Evolutionary conservation across 2,329 filamentous ascomycete genomes (phyloP), one percentile per base, ranked within the genome.

Genomic region (Fusarium nodosum): DNA sequence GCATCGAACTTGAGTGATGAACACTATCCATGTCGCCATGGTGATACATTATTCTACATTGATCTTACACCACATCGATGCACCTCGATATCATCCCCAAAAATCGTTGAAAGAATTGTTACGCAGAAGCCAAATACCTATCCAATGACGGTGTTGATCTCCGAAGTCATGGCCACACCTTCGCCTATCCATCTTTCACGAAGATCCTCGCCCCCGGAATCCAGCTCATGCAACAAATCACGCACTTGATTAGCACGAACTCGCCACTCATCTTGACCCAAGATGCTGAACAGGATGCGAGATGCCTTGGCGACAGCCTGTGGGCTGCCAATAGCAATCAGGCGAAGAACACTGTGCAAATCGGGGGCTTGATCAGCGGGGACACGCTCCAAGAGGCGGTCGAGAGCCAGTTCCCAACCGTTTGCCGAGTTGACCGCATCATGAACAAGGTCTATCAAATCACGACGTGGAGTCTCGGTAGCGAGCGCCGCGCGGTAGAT

Each of bases 201-300:
- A 22, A 68, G 20, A 12, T 45, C 46, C 16, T 62, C 20, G 2
- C 72, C 72, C 11, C 66, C 72, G 38, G 48, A 34, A 13, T 69
- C 63, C 30, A 73, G 38, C 26, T 76, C 68, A 15, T 62, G 38
- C 6, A 75, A 42, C 28, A 78, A 36, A 4, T 36, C 54, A 11
- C 63, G 67, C 4, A 79, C 73, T 24, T 72, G 50, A 9, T 51
- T 54, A 5, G 77, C 65, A 6, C 79, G 75, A 45, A 62, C 42
- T 10, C 51, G 62, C 78, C 78, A 80, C 63, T 82, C 80, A 2
- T 79, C 72, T 36, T 74, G 72, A 7, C 80, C 80, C 1, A 82
- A 60, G n/a, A 81, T 64, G 20, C 65, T 64, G 33, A 82, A 74
- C 57, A 81, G 70, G 12, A 75, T 68, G 56, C 30, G 75, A 45